Percentiles rank a stretch among this genome's conserved stretches.
These are phyloP conservation scores for Phanerochaete sordida DNA, from an alignment of 768 basidiomycete genomes.

Conservation along the genomic window DNA sequence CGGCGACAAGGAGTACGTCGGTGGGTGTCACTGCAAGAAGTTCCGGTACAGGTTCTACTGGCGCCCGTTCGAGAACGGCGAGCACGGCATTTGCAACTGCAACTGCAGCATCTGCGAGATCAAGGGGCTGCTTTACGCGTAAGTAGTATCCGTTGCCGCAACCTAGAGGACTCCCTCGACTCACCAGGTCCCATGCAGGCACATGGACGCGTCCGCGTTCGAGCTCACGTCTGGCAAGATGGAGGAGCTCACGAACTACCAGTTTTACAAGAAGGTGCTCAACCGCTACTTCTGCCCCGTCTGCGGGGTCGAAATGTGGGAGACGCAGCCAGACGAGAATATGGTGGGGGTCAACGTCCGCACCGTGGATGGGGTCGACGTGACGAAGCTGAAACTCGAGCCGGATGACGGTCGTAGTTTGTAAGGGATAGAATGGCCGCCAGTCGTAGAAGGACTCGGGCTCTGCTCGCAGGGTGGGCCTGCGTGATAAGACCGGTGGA, in stretches of 20 bases:
- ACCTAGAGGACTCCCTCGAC: too few relatives aligned
- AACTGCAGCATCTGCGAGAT: neutral
- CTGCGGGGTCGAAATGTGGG: neutral
- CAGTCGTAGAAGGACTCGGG: too few relatives aligned
- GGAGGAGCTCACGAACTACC: neutral
- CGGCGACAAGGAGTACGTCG: slow-evolving; percentile 1
- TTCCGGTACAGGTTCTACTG: neutral
- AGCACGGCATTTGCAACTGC: neutral
- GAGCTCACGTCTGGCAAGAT: neutral
- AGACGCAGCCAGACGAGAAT: neutral
- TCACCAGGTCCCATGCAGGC: neutral
- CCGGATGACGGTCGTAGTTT: neutral
- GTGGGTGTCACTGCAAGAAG: slow-evolving; percentile 3
- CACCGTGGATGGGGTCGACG: neutral
- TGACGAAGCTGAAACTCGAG: neutral
- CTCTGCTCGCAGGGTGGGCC: too few relatives aligned
- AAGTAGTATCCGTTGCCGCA: neutral
- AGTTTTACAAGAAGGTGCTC: neutral
- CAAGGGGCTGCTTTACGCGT: neutral
- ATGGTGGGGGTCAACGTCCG: neutral
- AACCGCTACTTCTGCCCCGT: neutral
- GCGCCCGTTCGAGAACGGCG: neutral
- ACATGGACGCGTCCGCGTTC: neutral
- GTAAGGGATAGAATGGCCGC: neutral
- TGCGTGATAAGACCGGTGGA: too few relatives aligned